Base-by-base conservation (phyloP, 805 yeast genomes). In the Ogataea thermomethanolica region DNA sequence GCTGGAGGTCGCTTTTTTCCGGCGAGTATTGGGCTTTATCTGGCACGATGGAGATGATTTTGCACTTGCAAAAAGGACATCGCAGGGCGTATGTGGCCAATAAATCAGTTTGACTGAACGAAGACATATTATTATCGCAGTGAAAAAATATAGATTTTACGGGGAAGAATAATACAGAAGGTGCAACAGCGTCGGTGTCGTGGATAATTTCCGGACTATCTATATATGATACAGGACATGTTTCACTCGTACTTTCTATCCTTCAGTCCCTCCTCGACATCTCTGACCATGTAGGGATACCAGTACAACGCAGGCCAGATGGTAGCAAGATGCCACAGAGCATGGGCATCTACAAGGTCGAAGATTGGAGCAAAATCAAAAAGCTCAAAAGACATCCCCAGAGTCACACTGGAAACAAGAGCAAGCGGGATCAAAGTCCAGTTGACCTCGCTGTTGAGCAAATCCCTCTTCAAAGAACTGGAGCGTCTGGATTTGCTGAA, bases 311-410 rank as follows among this genome's bases (percentile, higher is more conserved):
- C 78, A 0, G 98, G 98, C 55, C 87, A 60, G 2, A 90, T 79
- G 0, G 99, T 93, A 14, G 86, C 76, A 21, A 84, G 71, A 59
- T 93, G 99, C 99, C 99, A 93, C 28, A 91, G 55, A 0, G 96
- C 79, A 62, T 93, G 99, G 0, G 96, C 95, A 64, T 93, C 99
- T 0, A 93, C 53, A 28, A 85, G 70, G 50, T 73, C 84, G 36
- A 54, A 65, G 27, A 83, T 58, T 11, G 85, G 93, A 4, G 95
- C 76, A 59, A 93, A 93, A 62, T 91, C 99, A 62, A 89, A 84
- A 26, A 91, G 64, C 59, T 91, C 99, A 49, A 91, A 74, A n/a
- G 84, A 71, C 93, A 88, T 87, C 1, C 95, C 97, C 17, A 74
- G 51, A 2, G 76, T 54, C 8, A 90, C 82, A 29, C 70, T 57